Base-by-base conservation (phyloP, 2,329 filamentous ascomycete species). In the Aschersonia sp. region DNA sequence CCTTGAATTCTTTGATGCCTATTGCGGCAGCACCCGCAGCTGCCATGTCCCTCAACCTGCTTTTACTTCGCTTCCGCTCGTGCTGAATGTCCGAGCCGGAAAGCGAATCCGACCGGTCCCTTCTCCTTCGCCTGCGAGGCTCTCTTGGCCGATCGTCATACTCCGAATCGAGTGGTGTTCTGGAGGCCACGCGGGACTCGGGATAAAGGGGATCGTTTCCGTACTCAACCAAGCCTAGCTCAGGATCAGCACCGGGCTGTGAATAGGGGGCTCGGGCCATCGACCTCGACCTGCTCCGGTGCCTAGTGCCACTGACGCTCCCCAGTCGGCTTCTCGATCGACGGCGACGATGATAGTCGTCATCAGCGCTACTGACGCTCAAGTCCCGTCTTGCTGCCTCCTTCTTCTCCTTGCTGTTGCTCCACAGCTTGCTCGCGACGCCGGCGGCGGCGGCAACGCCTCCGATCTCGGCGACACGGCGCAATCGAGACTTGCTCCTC, bases 191-290 rank as follows among this genome's bases (percentile, higher is more conserved):
- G 44, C 60, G 62, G 54, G 64, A 60, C 51, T 63, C 58, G 52
- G 68, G 68, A 54, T 65, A 63, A 53, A 82, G 68, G 56, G 78
- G 76, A 54, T 73, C 70, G 59, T 67, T 69, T 55, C 78, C 78
- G 68, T 82, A 82, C 63, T 81, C 75, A 72, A 82, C 76, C 71
- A 81, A 71, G 67, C 77, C 78, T 78, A 81, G 68, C 67, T 79
- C 76, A 68, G 71, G 72, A 76, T 81, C 77, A 80, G 74, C 71
- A 61, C 64, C 65, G 59, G 66, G 65, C 62, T 72, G 69, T 56
- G 70, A 69, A 65, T 69, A 65, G 63, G 63, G 65, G 67, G 67
- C 66, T 65, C 66, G 64, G 66, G 69, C 67, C 58, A 62, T 61
- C 63, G 75, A 76, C 65, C 70, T 73, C 67, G 70, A 73, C 61